phyloP scores from a whole-genome alignment of 2,329 filamentous ascomycete species.

The Beauveria sp. region DNA sequence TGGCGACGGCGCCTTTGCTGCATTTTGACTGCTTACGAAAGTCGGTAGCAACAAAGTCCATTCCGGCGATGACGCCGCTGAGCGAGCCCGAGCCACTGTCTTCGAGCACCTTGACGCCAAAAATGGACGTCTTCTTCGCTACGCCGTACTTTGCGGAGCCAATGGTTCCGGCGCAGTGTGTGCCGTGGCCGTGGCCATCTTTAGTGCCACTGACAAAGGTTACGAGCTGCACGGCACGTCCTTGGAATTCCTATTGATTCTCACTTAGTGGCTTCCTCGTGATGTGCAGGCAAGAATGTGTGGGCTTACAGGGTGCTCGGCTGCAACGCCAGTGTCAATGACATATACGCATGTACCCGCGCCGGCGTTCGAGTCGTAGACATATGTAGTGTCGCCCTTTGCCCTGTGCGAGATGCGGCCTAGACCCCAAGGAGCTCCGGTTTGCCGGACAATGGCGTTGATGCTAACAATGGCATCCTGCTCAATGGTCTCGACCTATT shows the following conservation, averaged over 20 bases:
- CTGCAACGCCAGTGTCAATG: conserved; percentile 34
- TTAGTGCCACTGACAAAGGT: conserved; percentile 15
- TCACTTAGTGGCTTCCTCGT: neutral
- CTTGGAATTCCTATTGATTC: conserved; percentile 16
- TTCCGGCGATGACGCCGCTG: conserved; percentile 31
- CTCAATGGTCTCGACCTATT: conserved; percentile 28
- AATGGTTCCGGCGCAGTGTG: conserved; percentile 21
- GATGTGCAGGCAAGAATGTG: conserved; percentile 4
- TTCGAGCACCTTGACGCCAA: conserved; percentile 36
- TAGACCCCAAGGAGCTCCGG: conserved; percentile 29
- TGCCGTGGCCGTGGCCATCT: conserved; percentile 30
- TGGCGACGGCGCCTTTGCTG: conserved; percentile 39
- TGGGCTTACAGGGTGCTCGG: conserved; percentile 23
- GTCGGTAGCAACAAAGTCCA: conserved; percentile 26
- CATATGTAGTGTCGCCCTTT: conserved; percentile 21
- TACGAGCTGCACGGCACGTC: conserved; percentile 19
- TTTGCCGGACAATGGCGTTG: conserved; percentile 21
- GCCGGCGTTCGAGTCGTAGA: conserved; percentile 28
- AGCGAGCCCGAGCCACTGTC: conserved; percentile 25
- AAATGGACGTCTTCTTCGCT: conserved; percentile 32
- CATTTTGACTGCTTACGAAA: conserved; percentile 16
- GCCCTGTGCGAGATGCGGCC: conserved; percentile 25
- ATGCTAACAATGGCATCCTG: conserved; percentile 26
- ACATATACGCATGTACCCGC: conserved; percentile 32
- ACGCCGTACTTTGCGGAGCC: conserved; percentile 21